Conservation (phyloP, 129 eudicot species). For the Deinandra increscens region DNA sequence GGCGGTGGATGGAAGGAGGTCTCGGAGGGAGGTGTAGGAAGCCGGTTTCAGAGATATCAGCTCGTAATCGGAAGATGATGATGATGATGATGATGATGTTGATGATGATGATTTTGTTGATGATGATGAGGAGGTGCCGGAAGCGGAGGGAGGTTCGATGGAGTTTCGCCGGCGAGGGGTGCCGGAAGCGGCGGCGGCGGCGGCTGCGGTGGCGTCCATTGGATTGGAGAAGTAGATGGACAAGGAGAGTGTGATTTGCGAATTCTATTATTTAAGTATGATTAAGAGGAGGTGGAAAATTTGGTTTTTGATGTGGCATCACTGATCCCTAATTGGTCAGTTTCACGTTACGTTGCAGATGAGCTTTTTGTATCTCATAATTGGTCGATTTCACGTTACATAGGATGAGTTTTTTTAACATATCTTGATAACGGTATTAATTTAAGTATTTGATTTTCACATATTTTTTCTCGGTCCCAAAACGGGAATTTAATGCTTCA, state of each 20-base stretch:
- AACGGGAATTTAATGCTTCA: too few species aligned
- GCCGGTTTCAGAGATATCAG: constrained; percentile 41
- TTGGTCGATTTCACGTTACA: too few species aligned
- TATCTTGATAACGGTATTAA: too few species aligned
- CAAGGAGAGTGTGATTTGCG: background rate
- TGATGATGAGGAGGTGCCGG: too few species aligned
- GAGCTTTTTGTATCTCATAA: too few species aligned
- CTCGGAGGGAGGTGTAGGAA: constrained; percentile 77
- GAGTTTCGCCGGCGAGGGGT: constrained; percentile 53
- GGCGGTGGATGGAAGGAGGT: constrained; percentile 39
- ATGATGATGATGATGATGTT: background rate
- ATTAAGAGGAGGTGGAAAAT: constrained; percentile 22
- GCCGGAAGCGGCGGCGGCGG: constrained; percentile 18
- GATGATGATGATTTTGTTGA: constrained; percentile 19
- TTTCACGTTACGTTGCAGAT: background rate
- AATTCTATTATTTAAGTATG: background rate
- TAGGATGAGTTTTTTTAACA: too few species aligned
- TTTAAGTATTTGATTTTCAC: too few species aligned
- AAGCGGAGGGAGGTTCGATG: constrained; percentile 21
- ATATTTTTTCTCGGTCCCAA: too few species aligned
- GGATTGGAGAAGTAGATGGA: constrained; percentile 21
- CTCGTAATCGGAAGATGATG: constrained; percentile 42
- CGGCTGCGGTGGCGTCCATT: constrained; percentile 25
- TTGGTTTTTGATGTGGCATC: constrained; percentile 14
- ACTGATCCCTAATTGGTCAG: background rate